Percentiles rank a stretch among this genome's conserved stretches.
Conservation (phyloP, 768 basidiomycete species). For the Kwoniella europaea region DNA sequence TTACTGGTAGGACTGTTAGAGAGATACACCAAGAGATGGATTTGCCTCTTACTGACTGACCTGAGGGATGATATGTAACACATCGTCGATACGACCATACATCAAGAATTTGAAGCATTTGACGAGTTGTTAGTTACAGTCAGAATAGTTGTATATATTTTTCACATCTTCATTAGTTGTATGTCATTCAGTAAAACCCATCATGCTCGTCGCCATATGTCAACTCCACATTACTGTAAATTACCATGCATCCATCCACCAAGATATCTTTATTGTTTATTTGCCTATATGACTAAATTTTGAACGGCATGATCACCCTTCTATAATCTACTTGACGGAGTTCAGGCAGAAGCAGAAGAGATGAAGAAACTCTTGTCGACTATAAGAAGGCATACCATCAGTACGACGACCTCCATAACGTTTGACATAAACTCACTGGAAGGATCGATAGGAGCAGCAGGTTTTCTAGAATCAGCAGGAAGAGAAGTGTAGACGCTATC, state of each 20-base stretch:
- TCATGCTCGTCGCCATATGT: neutral
- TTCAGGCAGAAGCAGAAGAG: conserved; percentile 56
- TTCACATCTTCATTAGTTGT: no score
- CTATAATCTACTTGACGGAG: conserved; percentile 16
- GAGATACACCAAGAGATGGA: conserved; percentile 53
- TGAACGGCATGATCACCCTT: neutral
- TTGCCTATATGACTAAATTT: neutral
- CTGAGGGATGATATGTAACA: no score
- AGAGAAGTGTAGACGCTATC: conserved; percentile 70
- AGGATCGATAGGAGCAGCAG: conserved; percentile 86
- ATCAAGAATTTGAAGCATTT: no score
- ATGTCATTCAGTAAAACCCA: neutral
- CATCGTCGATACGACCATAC: no score
- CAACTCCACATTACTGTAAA: neutral
- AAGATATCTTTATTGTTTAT: neutral
- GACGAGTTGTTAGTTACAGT: neutral
- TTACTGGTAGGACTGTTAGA: conserved; percentile 45
- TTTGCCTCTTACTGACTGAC: conserved; percentile 49
- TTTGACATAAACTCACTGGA: conserved; percentile 68
- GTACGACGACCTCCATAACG: neutral
- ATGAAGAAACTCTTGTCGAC: conserved; percentile 60
- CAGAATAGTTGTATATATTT: neutral
- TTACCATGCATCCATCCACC: conserved; percentile 1
- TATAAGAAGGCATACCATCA: conserved; percentile 15
- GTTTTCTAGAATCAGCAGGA: conserved; percentile 78